Conservation (phyloP, 108 stramenopile genomes). For the Skeletonema costatum region DNA sequence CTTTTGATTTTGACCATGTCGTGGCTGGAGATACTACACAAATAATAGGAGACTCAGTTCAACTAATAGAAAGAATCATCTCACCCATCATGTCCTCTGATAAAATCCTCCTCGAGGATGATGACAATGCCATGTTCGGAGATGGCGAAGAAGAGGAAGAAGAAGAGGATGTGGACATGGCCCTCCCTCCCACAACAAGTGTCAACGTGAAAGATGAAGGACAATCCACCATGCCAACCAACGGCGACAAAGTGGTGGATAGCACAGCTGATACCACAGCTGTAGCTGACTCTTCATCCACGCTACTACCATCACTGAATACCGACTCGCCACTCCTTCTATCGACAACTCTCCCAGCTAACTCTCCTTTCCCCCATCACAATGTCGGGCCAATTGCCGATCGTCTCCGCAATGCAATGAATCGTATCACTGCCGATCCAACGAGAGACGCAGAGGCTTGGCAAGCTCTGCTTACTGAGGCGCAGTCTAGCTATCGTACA, state of each 20-base stretch:
- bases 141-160: constrained; percentile 48
- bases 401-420: constrained; percentile 81
- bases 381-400: constrained; percentile 68
- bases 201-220: constrained; percentile 16
- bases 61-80: background rate
- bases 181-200: background rate
- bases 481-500: constrained; percentile 57
- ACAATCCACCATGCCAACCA: background rate
- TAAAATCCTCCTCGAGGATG: constrained; percentile 30
- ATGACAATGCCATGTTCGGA: constrained; percentile 44
- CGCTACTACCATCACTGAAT: background rate
- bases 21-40: background rate
- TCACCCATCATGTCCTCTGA: constrained; percentile 7
- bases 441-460: constrained; percentile 82
- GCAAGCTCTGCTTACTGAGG: constrained; percentile 82
- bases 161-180: constrained; percentile 35
- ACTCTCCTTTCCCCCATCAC: constrained; percentile 83
- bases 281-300: background rate
- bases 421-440: constrained; percentile 67
- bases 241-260: background rate
- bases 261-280: background rate
- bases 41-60: background rate
- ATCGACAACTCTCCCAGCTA: constrained; percentile 16
- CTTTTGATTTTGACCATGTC: too few species aligned
- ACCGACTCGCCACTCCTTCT: constrained; percentile 37